Conservation (phyloP, 768 basidiomycete species). For the Lentinula lateritia region DNA sequence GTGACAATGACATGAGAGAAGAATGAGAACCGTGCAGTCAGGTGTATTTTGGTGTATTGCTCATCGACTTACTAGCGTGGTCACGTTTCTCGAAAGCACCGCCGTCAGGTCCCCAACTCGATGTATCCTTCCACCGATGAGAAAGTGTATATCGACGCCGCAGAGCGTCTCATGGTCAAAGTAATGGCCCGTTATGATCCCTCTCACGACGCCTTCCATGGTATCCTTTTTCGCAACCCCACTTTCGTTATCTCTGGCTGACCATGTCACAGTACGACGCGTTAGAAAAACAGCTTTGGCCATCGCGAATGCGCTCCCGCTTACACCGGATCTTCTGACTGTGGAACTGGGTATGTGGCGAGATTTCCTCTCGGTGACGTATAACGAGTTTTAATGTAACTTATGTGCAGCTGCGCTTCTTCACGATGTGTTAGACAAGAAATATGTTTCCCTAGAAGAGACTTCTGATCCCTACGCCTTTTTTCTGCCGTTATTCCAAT, state of each 20-base stretch:
- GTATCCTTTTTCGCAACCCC: slow-evolving; percentile 26
- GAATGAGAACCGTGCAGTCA: slow-evolving; percentile 18
- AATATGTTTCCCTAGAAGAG: slow-evolving; percentile 59
- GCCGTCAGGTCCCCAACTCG: not conserved
- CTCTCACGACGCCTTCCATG: slow-evolving; percentile 77
- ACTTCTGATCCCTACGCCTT: slow-evolving; percentile 59
- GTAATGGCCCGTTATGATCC: slow-evolving; percentile 77
- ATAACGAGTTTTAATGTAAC: slow-evolving; percentile 8
- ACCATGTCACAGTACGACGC: slow-evolving; percentile 55
- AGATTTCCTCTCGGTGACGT: slow-evolving; percentile 22
- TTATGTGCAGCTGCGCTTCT: slow-evolving; percentile 62
- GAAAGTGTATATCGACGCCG: slow-evolving; percentile 44
- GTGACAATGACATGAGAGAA: slow-evolving; percentile 12
- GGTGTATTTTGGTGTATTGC: not conserved
- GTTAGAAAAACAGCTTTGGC: slow-evolving; percentile 73
- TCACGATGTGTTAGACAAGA: slow-evolving; percentile 85
- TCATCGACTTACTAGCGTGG: not conserved
- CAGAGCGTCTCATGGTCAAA: slow-evolving; percentile 65
- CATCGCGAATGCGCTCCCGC: slow-evolving; percentile 47
- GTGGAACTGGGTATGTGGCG: slow-evolving; percentile 56
- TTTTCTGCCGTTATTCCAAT: slow-evolving; percentile 62
- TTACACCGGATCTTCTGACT: slow-evolving; percentile 61
- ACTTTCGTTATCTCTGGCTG: not conserved
- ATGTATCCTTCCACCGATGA: slow-evolving; percentile 55
- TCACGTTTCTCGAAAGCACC: not conserved